Percentiles rank a stretch among this genome's conserved stretches.
Conservation (phyloP, 2,329 filamentous ascomycete species). For the Didymella glomerata region DNA sequence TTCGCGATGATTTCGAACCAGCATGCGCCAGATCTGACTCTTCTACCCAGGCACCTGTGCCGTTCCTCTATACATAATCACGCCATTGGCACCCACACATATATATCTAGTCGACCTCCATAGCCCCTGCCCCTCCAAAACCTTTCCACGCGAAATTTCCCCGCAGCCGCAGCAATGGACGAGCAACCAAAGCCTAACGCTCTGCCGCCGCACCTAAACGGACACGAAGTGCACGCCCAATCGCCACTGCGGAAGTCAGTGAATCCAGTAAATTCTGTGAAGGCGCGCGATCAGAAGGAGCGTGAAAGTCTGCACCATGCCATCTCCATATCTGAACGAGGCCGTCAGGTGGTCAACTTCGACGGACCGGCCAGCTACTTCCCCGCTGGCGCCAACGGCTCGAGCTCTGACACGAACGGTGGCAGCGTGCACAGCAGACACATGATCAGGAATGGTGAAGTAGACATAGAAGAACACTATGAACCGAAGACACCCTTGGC, state of each 20-base stretch:
- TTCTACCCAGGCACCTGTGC: constrained; percentile 25
- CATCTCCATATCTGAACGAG: constrained; percentile 65
- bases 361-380: constrained; percentile 48
- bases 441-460: constrained; percentile 35
- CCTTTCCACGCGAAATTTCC: constrained; percentile 13
- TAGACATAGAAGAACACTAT: constrained; percentile 60
- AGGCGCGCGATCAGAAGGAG: constrained; percentile 60
- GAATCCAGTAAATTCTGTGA: constrained; percentile 53
- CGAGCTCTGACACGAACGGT: constrained; percentile 26
- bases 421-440: constrained; percentile 26
- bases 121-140: constrained; percentile 7
- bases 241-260: constrained; percentile 59
- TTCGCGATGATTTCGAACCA: constrained; percentile 14
- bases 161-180: constrained; percentile 28
- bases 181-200: constrained; percentile 58
- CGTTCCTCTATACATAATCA: constrained; percentile 18
- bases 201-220: constrained; percentile 67
- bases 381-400: constrained; percentile 29
- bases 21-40: constrained; percentile 32
- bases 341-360: constrained; percentile 57
- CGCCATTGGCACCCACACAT: constrained; percentile 10
- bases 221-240: constrained; percentile 40
- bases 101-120: not conserved
- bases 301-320: constrained; percentile 66
- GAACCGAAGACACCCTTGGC: constrained; percentile 64